Evolutionary conservation across 2,329 filamentous ascomycete genomes (phyloP).

Genomic region (Phialocephala subalpina): DNA sequence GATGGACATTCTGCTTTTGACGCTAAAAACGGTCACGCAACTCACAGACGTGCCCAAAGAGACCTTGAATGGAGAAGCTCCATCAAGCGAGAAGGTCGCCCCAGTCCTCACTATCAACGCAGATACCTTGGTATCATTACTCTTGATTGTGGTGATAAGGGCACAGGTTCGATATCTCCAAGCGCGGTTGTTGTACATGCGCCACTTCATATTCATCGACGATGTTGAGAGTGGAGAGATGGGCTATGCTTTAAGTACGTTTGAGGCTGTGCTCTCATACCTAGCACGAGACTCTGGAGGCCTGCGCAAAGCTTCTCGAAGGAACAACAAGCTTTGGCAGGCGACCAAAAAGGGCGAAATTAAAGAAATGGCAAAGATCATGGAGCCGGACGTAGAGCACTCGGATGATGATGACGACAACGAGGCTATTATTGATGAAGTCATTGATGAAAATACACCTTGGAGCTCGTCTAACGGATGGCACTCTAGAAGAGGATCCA

Average conservation of each 20-base stretch:
- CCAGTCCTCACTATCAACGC: constrained; percentile 73
- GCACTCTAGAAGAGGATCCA: constrained; percentile 34
- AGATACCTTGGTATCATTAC: constrained; percentile 89
- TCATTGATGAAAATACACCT: constrained; percentile 52
- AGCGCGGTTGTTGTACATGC: constrained; percentile 91
- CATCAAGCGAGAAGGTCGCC: constrained; percentile 49
- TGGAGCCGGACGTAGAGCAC: constrained; percentile 69
- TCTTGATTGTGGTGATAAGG: constrained; percentile 91
- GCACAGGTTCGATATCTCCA: constrained; percentile 88
- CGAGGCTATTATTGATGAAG: constrained; percentile 52
- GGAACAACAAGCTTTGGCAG: constrained; percentile 89
- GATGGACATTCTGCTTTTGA: constrained; percentile 48
- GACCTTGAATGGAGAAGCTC: constrained; percentile 37
- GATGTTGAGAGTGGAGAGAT: constrained; percentile 97
- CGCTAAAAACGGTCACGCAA: constrained; percentile 81
- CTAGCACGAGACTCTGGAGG: constrained; percentile 83
- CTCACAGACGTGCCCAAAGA: constrained; percentile 60
- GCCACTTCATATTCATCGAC: constrained; percentile 96
- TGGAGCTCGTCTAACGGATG: constrained; percentile 39
- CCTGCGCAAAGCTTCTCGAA: constrained; percentile 82
- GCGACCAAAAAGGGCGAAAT: constrained; percentile 82
- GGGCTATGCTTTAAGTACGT: constrained; percentile 94
- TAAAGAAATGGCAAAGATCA: constrained; percentile 76
- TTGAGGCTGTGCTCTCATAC: constrained; percentile 93
- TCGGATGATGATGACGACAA: constrained; percentile 40